phyloP scores from a whole-genome alignment of 2,329 filamentous ascomycete genomes.

The Colletotrichum tamarilloi region DNA sequence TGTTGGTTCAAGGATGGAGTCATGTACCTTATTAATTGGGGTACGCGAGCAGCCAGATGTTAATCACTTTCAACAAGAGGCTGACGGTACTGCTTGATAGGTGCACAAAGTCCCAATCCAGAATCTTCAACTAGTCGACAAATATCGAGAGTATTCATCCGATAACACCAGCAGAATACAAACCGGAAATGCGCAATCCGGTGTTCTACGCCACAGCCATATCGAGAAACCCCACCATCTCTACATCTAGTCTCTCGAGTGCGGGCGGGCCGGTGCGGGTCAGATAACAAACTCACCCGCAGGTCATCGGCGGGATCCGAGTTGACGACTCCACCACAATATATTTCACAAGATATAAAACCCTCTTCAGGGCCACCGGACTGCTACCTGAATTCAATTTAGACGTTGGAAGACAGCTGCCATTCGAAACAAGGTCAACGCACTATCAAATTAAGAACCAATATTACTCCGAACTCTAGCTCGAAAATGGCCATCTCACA shows the following conservation, averaged over 20 bases:
- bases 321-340: slow-evolving; percentile 5
- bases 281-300: slow-evolving; percentile 6
- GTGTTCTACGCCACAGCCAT: slow-evolving; percentile 5
- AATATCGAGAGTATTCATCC: too few relatives aligned
- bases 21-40: background rate
- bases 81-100: background rate
- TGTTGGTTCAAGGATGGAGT: background rate
- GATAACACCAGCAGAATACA: background rate
- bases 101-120: too few relatives aligned
- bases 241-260: background rate
- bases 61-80: background rate
- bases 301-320: slow-evolving; percentile 32
- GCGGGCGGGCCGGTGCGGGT: slow-evolving; percentile 22
- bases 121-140: too few relatives aligned
- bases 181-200: slow-evolving; percentile 7
- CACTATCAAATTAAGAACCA: background rate
- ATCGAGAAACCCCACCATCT: background rate
- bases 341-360: background rate
- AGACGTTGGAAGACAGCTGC: background rate
- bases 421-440: background rate
- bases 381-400: fast-evolving
- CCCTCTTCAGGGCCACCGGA: background rate
- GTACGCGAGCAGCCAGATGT: background rate
- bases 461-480: background rate
- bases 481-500: background rate